Base-by-base conservation (phyloP, 2,329 filamentous ascomycete genomes). In the Tympanopsis confertula region DNA sequence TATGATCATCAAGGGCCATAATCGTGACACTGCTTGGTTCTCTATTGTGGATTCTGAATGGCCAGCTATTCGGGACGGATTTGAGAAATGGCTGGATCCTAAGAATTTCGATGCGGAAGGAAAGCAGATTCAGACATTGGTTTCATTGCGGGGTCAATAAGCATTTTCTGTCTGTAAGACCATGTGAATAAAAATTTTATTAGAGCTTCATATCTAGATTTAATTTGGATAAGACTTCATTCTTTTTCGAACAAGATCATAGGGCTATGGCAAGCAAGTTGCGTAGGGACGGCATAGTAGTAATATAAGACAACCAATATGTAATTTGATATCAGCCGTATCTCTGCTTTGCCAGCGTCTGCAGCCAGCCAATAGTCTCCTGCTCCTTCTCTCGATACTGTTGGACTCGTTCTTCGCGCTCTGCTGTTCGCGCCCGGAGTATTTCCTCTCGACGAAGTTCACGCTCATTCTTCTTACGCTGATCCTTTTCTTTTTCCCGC, bases 381-480 rank as follows among this genome's bases (percentile, higher is more conserved):
- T 87, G 80, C 59, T 96, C 89, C 57, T 86, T 84, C 49, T 74
- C 73, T 50, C 74, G 69, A 57, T 85, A 80, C 45, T 72, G 76
- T 48, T 69, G 66, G 37, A 88, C 53, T 48, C 78, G 71, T 62
- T 87, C 83, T 53, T 94, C 86, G 47, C 87, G 69, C 66, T 95
- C 88, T 35, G 78, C 86, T 42, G 70, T 69, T 51, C 76, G 74
- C 10, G 86, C 86, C 50, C 86, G 63, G 43, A 82, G 61, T 40
- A 86, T 69, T 60, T 94, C 88, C 57, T 95, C 88, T 50, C 84
- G 71, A 41, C 86, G 62, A 13, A 91, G 62, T 66, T 95, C 86
- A 38, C 88, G 60, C 57, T 94, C 87, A 47, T 78, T 86, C 69
- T 89, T 93, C 60, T 80, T 80, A 47, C 73, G 64, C 60, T 86